Percentiles rank a stretch among this genome's conserved stretches.
These are phyloP conservation scores for Fistulifera pelliculosa DNA, from an alignment of 108 stramenopile species.

Conservation along the genomic window DNA sequence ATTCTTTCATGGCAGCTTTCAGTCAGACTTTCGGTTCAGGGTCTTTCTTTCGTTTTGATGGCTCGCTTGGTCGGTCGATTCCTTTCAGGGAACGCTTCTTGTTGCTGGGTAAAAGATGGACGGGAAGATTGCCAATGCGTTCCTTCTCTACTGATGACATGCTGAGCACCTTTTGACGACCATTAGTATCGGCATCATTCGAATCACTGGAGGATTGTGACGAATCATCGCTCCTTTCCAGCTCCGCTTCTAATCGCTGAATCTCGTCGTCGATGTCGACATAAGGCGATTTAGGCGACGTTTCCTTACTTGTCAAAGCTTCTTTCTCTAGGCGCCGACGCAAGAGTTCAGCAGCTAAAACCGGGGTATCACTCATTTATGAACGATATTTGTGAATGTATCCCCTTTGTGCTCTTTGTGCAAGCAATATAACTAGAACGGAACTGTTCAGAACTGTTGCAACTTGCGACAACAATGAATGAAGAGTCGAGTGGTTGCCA, in stretches of 20 bases:
- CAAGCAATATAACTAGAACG: no score
- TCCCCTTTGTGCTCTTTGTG: no score
- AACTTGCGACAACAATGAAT: no score
- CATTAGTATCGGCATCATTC: slow-evolving; percentile 21
- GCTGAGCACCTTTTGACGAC: slow-evolving; percentile 15
- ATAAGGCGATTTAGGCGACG: no score
- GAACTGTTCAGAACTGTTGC: no score
- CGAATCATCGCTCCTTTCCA: slow-evolving; percentile 16
- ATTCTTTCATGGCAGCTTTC: slow-evolving; percentile 60
- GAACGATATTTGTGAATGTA: no score
- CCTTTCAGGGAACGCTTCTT: slow-evolving; percentile 19
- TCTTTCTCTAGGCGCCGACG: no score
- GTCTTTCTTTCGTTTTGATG: slow-evolving; percentile 15
- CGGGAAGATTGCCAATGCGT: slow-evolving; percentile 53
- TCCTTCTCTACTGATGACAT: slow-evolving; percentile 53
- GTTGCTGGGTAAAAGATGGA: slow-evolving; percentile 28
- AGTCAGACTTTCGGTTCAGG: slow-evolving; percentile 41
- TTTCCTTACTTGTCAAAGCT: no score
- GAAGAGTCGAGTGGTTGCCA: no score
- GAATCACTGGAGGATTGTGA: neutral
- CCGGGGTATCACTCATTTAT: no score
- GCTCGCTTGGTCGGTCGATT: slow-evolving; percentile 18
- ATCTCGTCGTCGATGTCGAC: slow-evolving; percentile 6
- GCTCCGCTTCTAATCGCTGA: neutral
- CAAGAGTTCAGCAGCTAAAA: no score